phyloP scores from a whole-genome alignment of 352 stramenopile species.

The Phytophthora aleatoria region DNA sequence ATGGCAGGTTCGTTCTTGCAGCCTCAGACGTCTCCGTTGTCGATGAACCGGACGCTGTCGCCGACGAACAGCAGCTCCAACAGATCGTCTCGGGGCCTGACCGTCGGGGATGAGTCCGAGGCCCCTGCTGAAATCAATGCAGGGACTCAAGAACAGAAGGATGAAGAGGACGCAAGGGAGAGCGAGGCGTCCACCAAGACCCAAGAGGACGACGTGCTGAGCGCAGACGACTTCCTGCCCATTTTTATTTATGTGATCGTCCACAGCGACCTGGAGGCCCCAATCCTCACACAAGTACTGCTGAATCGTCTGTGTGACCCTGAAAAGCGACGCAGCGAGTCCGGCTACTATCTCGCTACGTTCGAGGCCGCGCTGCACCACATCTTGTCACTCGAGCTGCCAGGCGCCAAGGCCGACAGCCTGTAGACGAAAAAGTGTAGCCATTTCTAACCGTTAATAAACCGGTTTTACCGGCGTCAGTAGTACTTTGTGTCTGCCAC shows the following conservation, averaged over 20 bases:
- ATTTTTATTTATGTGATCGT: slow-evolving; percentile 92
- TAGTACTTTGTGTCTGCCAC: slow-evolving; percentile 1
- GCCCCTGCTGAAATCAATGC: slow-evolving; percentile 18
- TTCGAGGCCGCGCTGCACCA: slow-evolving; percentile 84
- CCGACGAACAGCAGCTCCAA: slow-evolving; percentile 31
- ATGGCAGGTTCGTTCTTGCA: slow-evolving; percentile 31
- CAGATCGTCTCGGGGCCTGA: slow-evolving; percentile 32
- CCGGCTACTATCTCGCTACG: slow-evolving; percentile 88
- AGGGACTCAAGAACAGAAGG: slow-evolving; percentile 8
- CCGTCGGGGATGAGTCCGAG: slow-evolving; percentile 32
- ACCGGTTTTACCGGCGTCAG: neutral
- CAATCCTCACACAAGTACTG: slow-evolving; percentile 83
- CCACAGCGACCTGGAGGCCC: slow-evolving; percentile 71
- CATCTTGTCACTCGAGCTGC: slow-evolving; percentile 71
- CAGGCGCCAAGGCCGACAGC: slow-evolving; percentile 21
- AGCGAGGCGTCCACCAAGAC: slow-evolving; percentile 23
- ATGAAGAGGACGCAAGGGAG: slow-evolving; percentile 9
- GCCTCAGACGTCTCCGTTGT: slow-evolving; percentile 15
- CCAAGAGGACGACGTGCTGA: slow-evolving; percentile 72
- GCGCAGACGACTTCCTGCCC: slow-evolving; percentile 84
- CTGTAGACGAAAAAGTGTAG: slow-evolving; percentile 28
- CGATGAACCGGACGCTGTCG: slow-evolving; percentile 31
- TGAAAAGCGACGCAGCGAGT: slow-evolving; percentile 84
- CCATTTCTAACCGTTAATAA: slow-evolving; percentile 19
- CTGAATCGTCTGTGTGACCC: slow-evolving; percentile 85